These are phyloP conservation scores for Colletotrichum shisoi DNA, from an alignment of 2,329 filamentous ascomycete genomes.

Conservation along the genomic window DNA sequence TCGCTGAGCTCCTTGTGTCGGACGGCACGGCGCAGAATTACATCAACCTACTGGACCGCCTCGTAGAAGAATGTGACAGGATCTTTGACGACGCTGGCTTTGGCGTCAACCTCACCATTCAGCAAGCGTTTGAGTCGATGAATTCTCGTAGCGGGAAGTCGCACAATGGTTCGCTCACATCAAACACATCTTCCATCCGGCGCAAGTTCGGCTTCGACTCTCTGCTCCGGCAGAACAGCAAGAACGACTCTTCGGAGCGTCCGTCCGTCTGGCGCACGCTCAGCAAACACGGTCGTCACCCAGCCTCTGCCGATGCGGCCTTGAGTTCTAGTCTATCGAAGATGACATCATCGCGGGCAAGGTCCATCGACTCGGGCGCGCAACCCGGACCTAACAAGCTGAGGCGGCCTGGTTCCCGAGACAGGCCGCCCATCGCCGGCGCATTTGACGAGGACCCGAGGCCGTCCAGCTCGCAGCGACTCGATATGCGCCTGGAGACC, in stretches of 20 bases:
- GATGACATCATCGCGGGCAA: slow-evolving; percentile 70
- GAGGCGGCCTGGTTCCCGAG: slow-evolving; percentile 64
- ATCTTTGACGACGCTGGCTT: slow-evolving; percentile 75
- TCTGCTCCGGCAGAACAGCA: slow-evolving; percentile 80
- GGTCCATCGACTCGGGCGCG: slow-evolving; percentile 76
- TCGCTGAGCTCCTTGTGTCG: slow-evolving; percentile 83
- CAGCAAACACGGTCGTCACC: slow-evolving; percentile 77
- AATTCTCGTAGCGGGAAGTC: slow-evolving; percentile 68
- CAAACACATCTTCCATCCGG: slow-evolving; percentile 85
- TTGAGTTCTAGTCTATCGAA: slow-evolving; percentile 72
- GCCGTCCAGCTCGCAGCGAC: slow-evolving; percentile 65
- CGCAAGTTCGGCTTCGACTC: slow-evolving; percentile 83
- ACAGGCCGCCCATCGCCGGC: slow-evolving; percentile 67
- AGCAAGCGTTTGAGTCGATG: slow-evolving; percentile 65
- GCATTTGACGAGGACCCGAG: slow-evolving; percentile 67
- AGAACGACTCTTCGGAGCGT: slow-evolving; percentile 71
- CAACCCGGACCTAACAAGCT: slow-evolving; percentile 58
- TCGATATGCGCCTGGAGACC: slow-evolving; percentile 65
- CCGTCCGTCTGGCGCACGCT: slow-evolving; percentile 85
- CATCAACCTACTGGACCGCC: slow-evolving; percentile 85
- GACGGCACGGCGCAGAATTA: slow-evolving; percentile 81
- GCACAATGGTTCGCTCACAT: slow-evolving; percentile 77
- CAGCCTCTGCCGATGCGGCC: slow-evolving; percentile 65
- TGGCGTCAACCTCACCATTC: slow-evolving; percentile 41
- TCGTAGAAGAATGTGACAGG: slow-evolving; percentile 87